Percentiles rank a stretch among this genome's conserved stretches.
Evolutionary conservation across 2,329 filamentous ascomycete species (phyloP).

Genomic region (Botrytis sinoallii): DNA sequence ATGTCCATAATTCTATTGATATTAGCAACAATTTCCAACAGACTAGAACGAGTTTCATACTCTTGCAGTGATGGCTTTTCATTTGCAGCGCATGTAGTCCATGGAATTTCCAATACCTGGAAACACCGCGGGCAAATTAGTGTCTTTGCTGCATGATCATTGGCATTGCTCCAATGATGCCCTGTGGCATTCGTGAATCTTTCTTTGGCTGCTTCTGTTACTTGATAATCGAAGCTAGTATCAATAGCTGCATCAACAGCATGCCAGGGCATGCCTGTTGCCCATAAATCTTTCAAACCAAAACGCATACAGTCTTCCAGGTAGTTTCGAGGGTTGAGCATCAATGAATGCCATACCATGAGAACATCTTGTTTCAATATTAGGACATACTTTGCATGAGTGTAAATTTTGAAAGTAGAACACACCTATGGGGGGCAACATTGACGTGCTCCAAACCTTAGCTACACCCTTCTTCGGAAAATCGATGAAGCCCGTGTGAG

Average conservation of each 20-base stretch:
- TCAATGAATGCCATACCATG: slow-evolving; percentile 77
- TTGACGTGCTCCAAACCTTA: slow-evolving; percentile 37
- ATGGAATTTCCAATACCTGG: slow-evolving; percentile 46
- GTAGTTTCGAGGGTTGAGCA: slow-evolving; percentile 73
- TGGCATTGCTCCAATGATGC: slow-evolving; percentile 56
- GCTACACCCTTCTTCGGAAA: slow-evolving; percentile 20
- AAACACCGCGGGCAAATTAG: slow-evolving; percentile 57
- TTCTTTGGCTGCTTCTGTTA: slow-evolving; percentile 43
- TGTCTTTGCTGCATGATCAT: slow-evolving; percentile 48
- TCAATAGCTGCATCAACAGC: slow-evolving; percentile 57
- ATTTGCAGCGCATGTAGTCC: slow-evolving; percentile 53
- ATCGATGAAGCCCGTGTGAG: neutral
- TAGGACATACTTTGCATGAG: neutral
- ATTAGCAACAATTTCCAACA: slow-evolving; percentile 17
- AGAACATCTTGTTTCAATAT: slow-evolving; percentile 55
- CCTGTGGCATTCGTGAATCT: slow-evolving; percentile 50
- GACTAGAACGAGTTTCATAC: slow-evolving; percentile 25
- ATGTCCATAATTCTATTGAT: slow-evolving; percentile 27
- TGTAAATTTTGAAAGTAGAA: neutral
- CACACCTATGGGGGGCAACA: slow-evolving; percentile 56
- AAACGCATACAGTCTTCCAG: slow-evolving; percentile 68
- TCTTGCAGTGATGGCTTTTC: slow-evolving; percentile 40
- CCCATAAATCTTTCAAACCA: slow-evolving; percentile 56
- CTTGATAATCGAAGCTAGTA: slow-evolving; percentile 54
- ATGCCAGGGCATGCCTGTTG: slow-evolving; percentile 63